Evolutionary conservation across 1,284 basidiomycete species (phyloP), one percentile per base, ranked within the genome.

Genomic region (Sporisorium sorghi): DNA sequence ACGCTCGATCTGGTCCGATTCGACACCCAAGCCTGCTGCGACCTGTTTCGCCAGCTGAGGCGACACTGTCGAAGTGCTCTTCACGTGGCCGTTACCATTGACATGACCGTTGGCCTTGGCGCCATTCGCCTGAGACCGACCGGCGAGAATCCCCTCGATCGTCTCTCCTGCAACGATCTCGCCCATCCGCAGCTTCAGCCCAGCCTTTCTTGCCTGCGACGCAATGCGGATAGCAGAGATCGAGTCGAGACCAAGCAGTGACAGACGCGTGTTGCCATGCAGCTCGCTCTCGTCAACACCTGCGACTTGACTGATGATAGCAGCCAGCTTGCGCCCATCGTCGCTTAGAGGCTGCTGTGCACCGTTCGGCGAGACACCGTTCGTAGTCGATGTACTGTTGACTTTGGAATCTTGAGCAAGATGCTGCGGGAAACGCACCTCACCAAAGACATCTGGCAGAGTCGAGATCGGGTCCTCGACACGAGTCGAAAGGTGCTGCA

Each of bases 221-320:
- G 78, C 78, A 33, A 83, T 71, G 26, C 74, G 72, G 44, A 83
- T 81, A 2, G 81, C 73, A 26, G 77, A 76, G 48, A 83, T 81
- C 15, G 82, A 83, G 53, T 83, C 82, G 28, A 83, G 65, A 14
- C 82, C 81, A 2, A 83, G 63, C n/a, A 58, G 40, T 3, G 71
- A 58, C 24, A 83, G 56, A 7, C 72, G 66, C 7, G 76, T 78
- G 24, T 57, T 19, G 19, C 68, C 55, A 10, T 60, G 56, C 28
- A 76, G 42, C 39, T 73, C 59, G 24, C 17, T 54, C 17, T 59
- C 24, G 12, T 52, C 60, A 10, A 73, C 54, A 12, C 56, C 59
- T 2, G 69, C 73, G 7, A 74, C 64, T 17, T 60, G 47, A 39
- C 59, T 59, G 35, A 72, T 77, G 51, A 70, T 71, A 15, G 37